phyloP scores from a whole-genome alignment of 805 yeast species.

The Myxozyma sirexii region DNA sequence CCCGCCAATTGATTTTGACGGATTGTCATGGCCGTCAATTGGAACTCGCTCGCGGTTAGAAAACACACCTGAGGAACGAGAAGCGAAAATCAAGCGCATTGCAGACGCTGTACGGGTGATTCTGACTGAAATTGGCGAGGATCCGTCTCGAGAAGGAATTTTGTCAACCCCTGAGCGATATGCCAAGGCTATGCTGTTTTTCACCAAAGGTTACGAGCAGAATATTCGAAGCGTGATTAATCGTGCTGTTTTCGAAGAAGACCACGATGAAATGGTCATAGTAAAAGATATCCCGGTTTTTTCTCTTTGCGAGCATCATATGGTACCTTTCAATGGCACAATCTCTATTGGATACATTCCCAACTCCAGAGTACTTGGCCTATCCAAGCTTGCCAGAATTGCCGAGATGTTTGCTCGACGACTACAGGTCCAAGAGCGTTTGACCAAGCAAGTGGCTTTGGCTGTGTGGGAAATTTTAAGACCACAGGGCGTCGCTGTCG shows the following conservation, averaged over 20 bases:
- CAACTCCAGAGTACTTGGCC: slow-evolving; percentile 86
- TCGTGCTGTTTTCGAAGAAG: slow-evolving; percentile 95
- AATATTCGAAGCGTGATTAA: slow-evolving; percentile 90
- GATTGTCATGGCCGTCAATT: slow-evolving; percentile 88
- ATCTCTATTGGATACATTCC: slow-evolving; percentile 99
- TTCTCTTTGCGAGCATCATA: slow-evolving; percentile 94
- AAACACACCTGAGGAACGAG: slow-evolving; percentile 64
- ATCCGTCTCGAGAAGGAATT: slow-evolving; percentile 82
- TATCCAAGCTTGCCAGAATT: slow-evolving; percentile 88
- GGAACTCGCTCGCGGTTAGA: slow-evolving; percentile 82
- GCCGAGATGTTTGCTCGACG: slow-evolving; percentile 97
- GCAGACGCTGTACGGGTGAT: slow-evolving; percentile 78
- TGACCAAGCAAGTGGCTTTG: slow-evolving; percentile 96
- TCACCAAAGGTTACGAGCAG: slow-evolving; percentile 96
- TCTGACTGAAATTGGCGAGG: slow-evolving; percentile 87
- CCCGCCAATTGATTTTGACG: slow-evolving; percentile 88
- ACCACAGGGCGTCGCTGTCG: slow-evolving; percentile 98
- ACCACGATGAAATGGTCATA: slow-evolving; percentile 98
- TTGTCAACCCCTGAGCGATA: slow-evolving; percentile 94
- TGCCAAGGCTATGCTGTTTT: slow-evolving; percentile 93
- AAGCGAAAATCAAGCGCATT: slow-evolving; percentile 70
- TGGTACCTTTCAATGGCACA: slow-evolving; percentile 96
- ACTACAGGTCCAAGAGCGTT: slow-evolving; percentile 95
- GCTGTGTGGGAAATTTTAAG: slow-evolving; percentile 86
- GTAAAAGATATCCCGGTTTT: slow-evolving; percentile 91